Conservation (phyloP, 805 yeast species). For the Wickerhamiella domercqiae region DNA sequence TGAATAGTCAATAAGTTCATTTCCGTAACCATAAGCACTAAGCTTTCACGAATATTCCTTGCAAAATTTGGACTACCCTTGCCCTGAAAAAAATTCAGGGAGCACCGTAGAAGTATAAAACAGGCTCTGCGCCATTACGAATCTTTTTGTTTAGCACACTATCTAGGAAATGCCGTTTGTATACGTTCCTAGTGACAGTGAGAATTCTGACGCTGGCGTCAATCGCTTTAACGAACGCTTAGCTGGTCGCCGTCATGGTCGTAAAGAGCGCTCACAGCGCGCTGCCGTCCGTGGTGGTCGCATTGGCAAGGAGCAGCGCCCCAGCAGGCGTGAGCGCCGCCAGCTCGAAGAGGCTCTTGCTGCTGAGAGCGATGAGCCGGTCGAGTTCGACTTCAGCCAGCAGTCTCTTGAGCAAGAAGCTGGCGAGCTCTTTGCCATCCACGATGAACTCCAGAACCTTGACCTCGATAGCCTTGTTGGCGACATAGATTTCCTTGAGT, state of each 20-base stretch:
- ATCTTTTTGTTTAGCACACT: neutral
- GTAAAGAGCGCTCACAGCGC: neutral
- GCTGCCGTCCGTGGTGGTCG: conserved; percentile 1
- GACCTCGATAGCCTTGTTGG: conserved; percentile 18
- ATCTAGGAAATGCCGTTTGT: conserved; percentile 18
- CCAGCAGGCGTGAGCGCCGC: conserved; percentile 25
- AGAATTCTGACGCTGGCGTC: conserved; percentile 10
- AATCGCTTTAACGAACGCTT: conserved; percentile 4
- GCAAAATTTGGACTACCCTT: neutral
- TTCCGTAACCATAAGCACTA: too few species aligned
- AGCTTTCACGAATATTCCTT: neutral
- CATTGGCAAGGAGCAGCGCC: conserved; percentile 9
- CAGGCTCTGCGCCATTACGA: neutral
- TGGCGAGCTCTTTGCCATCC: conserved; percentile 16
- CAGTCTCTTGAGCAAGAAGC: conserved; percentile 17
- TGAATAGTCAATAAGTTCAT: too few species aligned
- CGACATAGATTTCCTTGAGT: conserved; percentile 17
- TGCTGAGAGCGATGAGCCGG: conserved; percentile 80
- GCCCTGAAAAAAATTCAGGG: conserved; percentile 11
- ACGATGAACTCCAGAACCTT: conserved; percentile 17
- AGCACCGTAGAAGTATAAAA: conserved; percentile 6
- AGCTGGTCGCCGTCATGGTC: conserved; percentile 3
- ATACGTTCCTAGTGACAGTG: conserved; percentile 20
- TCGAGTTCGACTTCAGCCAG: conserved; percentile 25
- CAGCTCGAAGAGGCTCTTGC: conserved; percentile 63